Conservation (phyloP, 371 early-diverging fungal genomes). For the Mucor circinelloides region DNA sequence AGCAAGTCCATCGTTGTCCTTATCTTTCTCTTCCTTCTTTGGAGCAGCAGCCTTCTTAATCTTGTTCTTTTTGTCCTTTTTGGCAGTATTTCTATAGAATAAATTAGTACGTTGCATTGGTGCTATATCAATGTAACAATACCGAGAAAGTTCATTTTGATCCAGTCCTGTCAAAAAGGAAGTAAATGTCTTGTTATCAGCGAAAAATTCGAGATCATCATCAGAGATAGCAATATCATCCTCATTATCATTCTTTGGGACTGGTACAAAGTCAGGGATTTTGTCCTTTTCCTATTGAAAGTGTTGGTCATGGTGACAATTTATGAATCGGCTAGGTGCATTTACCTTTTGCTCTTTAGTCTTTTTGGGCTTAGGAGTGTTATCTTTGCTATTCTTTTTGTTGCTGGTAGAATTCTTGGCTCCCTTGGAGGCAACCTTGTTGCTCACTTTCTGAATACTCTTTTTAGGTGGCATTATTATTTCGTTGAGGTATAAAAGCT, state of each 20-base stretch:
- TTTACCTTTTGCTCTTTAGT: conserved; percentile 17
- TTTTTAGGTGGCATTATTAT: conserved; percentile 14
- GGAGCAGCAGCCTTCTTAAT: conserved; percentile 1
- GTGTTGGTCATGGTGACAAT: not conserved
- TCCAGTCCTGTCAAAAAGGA: conserved; percentile 52
- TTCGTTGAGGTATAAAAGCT: not conserved
- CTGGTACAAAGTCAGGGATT: conserved; percentile 28
- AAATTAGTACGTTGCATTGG: not conserved
- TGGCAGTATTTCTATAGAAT: conserved; percentile 20
- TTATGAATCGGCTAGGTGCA: not conserved
- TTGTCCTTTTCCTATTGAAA: conserved; percentile 6
- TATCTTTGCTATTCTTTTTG: not conserved
- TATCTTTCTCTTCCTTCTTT: conserved; percentile 4
- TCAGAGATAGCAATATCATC: conserved; percentile 61
- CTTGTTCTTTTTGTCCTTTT: conserved; percentile 21
- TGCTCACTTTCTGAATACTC: conserved; percentile 10
- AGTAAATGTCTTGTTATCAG: conserved; percentile 42
- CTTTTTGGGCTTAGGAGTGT: not conserved
- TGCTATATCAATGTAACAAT: not conserved
- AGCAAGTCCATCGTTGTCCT: conserved; percentile 14
- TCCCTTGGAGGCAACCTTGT: conserved; percentile 9
- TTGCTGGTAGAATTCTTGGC: not conserved
- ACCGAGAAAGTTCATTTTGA: conserved; percentile 46
- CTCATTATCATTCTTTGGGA: conserved; percentile 29
- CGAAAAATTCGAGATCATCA: conserved; percentile 65